Base-by-base conservation (phyloP, 371 early-diverging fungal genomes). In the Syncephalastrum monosporum region DNA sequence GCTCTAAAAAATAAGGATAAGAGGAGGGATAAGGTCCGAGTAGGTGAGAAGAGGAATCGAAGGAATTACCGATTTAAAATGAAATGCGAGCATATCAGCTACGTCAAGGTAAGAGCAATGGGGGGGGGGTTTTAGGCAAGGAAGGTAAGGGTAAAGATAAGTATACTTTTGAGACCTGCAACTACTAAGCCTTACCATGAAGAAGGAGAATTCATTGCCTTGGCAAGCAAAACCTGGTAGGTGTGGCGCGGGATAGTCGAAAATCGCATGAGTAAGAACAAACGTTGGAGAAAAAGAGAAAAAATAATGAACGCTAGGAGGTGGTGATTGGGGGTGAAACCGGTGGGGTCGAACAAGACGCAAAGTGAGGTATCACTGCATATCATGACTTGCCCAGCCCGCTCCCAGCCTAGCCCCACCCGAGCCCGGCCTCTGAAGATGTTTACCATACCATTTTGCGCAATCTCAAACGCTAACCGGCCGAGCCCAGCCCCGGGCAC, bases 401-500 rank as follows among this genome's bases (percentile, higher is more conserved):
- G 10, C 8, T 21, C 38, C 38, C 38, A 33, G 38, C 38, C 38
- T 12, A 33, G 38, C 38, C 38, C 12, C 5, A 10, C 38, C 38
- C 1, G 6, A 33, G 10, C 38, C 10, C 38, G 38, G 10, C 8
- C 38, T 33, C 38, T 29, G 29, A 29, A 6, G 29, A 10, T 33
- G 38, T 33, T 33, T 33, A 33, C 38, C 52, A 17, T 69, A 77
- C 89, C 90, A 67, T 62, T 52, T 17, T 77, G 79, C 3, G 88
- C 89, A 69, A 94, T 91, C 55, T 95, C 95, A 73, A 81, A 92
- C 4, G 92, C 92, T 57, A 96, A 73, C 38, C 97, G 75, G 38
- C 94, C 95, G 16, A 96, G 68, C n/a, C 97, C 95, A 48, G 95
- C 92, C 15, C 94, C 94, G 16, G 94, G 94, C 12, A 93, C 92